Evolutionary conservation across 306 rosid genomes (phyloP), one percentile per base, ranked within the genome.

Genomic region (Pyrus communis): DNA sequence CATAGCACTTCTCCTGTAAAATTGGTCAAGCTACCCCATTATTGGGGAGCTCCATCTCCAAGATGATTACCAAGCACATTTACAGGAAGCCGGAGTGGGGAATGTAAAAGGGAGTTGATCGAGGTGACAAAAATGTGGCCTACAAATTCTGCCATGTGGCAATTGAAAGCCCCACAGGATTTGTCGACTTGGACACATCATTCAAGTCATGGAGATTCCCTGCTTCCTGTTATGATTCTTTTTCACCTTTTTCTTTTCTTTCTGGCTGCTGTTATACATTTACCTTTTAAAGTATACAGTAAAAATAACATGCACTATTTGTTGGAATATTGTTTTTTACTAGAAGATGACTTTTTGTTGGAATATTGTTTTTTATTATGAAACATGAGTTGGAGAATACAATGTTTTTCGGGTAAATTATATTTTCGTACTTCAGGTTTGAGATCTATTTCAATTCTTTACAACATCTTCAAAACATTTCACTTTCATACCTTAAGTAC

Each of bases 101-200:
- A n/a, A 9, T 9, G 3, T 7, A 28, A 63, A 25, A 31, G 35
- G 46, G 30, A 14, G 11, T 12, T n/a, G 3, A 21, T 30, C 19
- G 21, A 12, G 54, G 72, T 14, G 18, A 45, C 19, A 23, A 54
- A 31, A 22, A 22, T 59, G 23, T 18, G 6, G 38, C 43, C 57
- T 17, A 49, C n/a, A 28, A 15, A 17, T 2, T 61, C n/a, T 70
- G 67, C 71, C 64, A 70, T 7, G 76, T 70, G 71, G 81, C 43
- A 7, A 46, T 8, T 13, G 49, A 46, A 17, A 74, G 69, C 27
- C 77, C 69, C 72, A 49, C 30, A 54, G 49, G 76, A 57, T 14
- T 23, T 40, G 80, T 57, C 68, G 22, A 58, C 75, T 59, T 77
- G 58, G 70, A 69, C 75, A 46, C 66, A n/a, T n/a, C 42, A 51